Evolutionary conservation across 192 early-diverging fungal genomes (phyloP).

Genomic region (Chytriomyces sp.): DNA sequence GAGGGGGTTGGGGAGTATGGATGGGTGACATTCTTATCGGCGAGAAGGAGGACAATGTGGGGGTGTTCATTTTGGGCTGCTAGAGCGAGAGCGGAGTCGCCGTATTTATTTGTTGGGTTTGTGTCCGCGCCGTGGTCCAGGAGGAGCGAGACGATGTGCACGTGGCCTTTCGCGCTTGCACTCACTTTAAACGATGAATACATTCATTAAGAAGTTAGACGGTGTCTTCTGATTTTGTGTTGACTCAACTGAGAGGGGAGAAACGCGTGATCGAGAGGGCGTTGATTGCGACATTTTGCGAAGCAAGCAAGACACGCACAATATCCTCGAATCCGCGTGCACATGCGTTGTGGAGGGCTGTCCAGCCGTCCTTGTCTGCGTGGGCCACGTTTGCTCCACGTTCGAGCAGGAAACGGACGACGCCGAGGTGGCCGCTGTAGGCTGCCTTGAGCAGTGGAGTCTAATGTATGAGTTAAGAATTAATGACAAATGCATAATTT

Average conservation of each 20-base stretch:
- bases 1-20: neutral
- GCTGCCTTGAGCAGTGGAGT: conserved; percentile 75
- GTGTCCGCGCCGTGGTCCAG: conserved; percentile 62
- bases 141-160: conserved; percentile 67
- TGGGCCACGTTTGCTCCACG: conserved; percentile 64
- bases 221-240: too few species aligned
- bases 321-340: conserved; percentile 61
- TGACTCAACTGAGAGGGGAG: conserved; percentile 65
- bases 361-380: conserved; percentile 77
- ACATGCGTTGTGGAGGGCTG: conserved; percentile 78
- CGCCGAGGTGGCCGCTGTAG: conserved; percentile 60
- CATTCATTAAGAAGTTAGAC: neutral
- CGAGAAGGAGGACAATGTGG: conserved; percentile 68
- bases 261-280: conserved; percentile 66
- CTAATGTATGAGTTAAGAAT: conserved; percentile 41
- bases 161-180: conserved; percentile 71
- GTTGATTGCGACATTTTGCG: conserved; percentile 55
- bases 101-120: conserved; percentile 63
- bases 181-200: conserved; percentile 66
- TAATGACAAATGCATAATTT: conserved; percentile 1
- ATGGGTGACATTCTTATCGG: conserved; percentile 52
- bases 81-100: conserved; percentile 76
- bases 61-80: conserved; percentile 68
- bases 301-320: conserved; percentile 58
- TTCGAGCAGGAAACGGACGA: conserved; percentile 62